Evolutionary conservation across 176 grass and related monocot species (phyloP).

Genomic region (Sorghum bicolor): DNA sequence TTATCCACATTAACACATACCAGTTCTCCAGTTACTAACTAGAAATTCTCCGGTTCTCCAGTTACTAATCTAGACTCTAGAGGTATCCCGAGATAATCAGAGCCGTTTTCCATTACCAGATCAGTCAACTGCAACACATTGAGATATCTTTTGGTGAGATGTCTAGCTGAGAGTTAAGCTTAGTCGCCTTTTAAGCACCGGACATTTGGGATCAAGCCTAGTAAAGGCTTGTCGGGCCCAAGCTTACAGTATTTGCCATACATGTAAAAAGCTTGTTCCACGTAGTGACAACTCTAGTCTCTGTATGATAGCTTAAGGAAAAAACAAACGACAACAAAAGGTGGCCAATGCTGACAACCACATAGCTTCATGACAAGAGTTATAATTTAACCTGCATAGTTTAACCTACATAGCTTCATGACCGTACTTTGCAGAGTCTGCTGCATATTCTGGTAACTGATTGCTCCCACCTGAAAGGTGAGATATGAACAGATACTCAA

Average conservation of each 20-base stretch:
- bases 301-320: not conserved
- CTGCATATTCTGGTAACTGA: conserved; percentile 81
- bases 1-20: too few relatives aligned
- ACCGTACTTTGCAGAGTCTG: conserved; percentile 76
- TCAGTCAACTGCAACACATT: conserved; percentile 70
- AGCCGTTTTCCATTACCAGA: conserved; percentile 74
- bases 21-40: too few relatives aligned
- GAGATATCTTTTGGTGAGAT: not conserved
- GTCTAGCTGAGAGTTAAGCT: conserved; percentile 8
- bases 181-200: too few relatives aligned
- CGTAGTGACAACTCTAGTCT: not conserved
- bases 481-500: conserved; percentile 14
- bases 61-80: too few relatives aligned
- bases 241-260: not conserved
- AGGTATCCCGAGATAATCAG: conserved; percentile 69
- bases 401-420: too few relatives aligned
- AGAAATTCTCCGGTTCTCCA: too few relatives aligned
- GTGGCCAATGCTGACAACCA: not conserved
- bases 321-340: not conserved
- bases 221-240: not conserved
- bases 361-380: not conserved
- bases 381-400: not conserved
- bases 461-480: conserved; percentile 89
- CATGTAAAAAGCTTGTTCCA: not conserved
- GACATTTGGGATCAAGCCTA: not conserved